phyloP scores from a whole-genome alignment of 495 filamentous ascomycete species.

The Tuber borchii region DNA sequence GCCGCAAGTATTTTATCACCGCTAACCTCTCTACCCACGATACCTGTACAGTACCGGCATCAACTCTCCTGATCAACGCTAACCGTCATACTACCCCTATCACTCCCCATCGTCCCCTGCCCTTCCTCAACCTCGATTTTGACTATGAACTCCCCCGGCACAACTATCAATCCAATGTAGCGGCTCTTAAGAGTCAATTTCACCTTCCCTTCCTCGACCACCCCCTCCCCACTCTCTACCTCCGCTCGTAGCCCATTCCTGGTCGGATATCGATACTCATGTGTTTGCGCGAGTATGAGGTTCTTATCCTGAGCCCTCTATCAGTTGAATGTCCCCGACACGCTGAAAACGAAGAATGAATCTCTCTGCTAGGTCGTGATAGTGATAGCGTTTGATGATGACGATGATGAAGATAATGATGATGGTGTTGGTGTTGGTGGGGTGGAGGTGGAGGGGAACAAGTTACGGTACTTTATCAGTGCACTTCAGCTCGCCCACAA shows the following conservation, averaged over 20 bases:
- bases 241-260: slow-evolving; percentile 48
- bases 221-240: slow-evolving; percentile 44
- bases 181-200: slow-evolving; percentile 71
- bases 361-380: not conserved
- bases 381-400: not conserved
- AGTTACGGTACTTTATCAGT: slow-evolving; percentile 65
- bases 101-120: slow-evolving; percentile 2
- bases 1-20: not conserved
- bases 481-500: slow-evolving; percentile 85
- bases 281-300: slow-evolving; percentile 72
- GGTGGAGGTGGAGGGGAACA: not conserved
- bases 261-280: slow-evolving; percentile 76
- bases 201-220: slow-evolving; percentile 43
- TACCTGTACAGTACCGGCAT: not conserved
- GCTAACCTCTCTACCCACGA: not conserved
- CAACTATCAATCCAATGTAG: slow-evolving; percentile 81
- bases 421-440: not conserved
- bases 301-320: slow-evolving; percentile 59
- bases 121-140: slow-evolving; percentile 80
- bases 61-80: not conserved
- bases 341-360: not conserved
- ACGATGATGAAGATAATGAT: not conserved
- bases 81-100: slow-evolving; percentile 8
- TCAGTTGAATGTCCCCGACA: not conserved
- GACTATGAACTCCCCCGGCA: slow-evolving; percentile 76